A percentile compares a stretch with the other conserved stretches of the same genome.
Conservation (phyloP, 805 yeast genomes). For the Pichia nakasei region DNA sequence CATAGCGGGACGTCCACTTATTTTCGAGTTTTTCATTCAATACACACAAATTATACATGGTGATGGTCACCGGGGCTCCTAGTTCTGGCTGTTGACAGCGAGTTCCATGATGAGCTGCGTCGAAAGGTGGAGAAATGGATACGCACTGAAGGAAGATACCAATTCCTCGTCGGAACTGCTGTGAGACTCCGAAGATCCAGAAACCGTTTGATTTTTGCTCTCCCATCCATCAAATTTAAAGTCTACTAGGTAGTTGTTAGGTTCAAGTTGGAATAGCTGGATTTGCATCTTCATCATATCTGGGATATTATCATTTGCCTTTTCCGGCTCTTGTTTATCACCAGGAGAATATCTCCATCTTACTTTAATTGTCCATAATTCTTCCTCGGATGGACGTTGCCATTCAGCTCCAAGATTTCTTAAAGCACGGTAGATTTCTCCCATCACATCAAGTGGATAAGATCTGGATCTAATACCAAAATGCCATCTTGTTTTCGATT, state of each 20-base stretch:
- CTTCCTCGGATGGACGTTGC: conserved; percentile 92
- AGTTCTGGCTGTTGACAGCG: conserved; percentile 80
- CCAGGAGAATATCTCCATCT: conserved; percentile 73
- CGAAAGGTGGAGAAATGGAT: conserved; percentile 89
- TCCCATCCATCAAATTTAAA: conserved; percentile 99
- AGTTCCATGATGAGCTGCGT: conserved; percentile 91
- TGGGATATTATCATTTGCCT: conserved; percentile 33
- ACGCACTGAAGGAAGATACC: conserved; percentile 86
- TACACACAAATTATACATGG: background rate
- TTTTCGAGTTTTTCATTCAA: too few relatives aligned
- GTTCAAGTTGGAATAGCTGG: conserved; percentile 90
- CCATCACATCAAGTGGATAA: conserved; percentile 97
- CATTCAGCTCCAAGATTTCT: conserved; percentile 94
- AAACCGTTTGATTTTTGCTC: conserved; percentile 22
- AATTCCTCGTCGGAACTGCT: conserved; percentile 44
- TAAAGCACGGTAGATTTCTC: conserved; percentile 91
- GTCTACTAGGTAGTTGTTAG: conserved; percentile 91
- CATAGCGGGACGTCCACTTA: too few relatives aligned
- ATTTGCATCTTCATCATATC: conserved; percentile 95
- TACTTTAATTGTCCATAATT: conserved; percentile 90
- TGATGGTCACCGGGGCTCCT: background rate
- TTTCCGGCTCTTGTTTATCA: background rate
- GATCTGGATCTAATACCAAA: conserved; percentile 95
- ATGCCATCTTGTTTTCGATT: conserved; percentile 95
- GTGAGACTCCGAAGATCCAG: conserved; percentile 4